Evolutionary conservation across 768 basidiomycete species (phyloP).

Genomic region (Amanita rubescens): DNA sequence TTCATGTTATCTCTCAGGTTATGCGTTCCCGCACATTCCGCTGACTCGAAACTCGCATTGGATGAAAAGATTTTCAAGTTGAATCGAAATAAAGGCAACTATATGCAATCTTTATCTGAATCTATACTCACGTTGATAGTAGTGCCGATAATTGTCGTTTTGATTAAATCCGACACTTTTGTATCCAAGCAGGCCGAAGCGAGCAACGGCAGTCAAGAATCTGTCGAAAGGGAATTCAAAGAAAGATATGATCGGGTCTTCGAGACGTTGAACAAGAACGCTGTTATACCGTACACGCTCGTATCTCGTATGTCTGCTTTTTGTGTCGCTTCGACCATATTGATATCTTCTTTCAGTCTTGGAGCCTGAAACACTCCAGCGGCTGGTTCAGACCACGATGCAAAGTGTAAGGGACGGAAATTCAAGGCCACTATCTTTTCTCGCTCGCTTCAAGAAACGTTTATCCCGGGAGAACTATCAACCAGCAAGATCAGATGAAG

Average conservation of each 20-base stretch:
- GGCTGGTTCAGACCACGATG: background rate
- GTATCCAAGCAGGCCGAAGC: background rate
- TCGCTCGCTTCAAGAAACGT: too few relatives aligned
- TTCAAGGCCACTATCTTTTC: too few relatives aligned
- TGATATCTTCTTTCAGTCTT: background rate
- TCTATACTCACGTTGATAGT: constrained; percentile 4
- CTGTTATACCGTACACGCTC: background rate
- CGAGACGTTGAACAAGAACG: background rate
- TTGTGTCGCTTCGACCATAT: background rate
- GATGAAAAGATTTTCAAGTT: constrained; percentile 17
- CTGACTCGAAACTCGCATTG: constrained; percentile 12
- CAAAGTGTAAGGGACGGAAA: background rate
- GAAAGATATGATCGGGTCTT: background rate
- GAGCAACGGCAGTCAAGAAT: background rate
- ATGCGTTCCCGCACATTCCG: constrained; percentile 18
- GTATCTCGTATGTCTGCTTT: background rate
- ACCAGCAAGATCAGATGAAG: background rate
- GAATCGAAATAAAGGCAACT: constrained; percentile 8
- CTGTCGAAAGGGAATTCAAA: background rate
- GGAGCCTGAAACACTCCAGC: background rate
- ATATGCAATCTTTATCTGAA: background rate
- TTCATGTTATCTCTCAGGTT: constrained; percentile 13
- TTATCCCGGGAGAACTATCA: too few relatives aligned
- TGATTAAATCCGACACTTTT: constrained; percentile 25
- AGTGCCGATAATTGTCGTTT: constrained; percentile 22